Evolutionary conservation across 306 rosid species (phyloP), one percentile per base, ranked within the genome.

Genomic region (Pyrus betulifolia): DNA sequence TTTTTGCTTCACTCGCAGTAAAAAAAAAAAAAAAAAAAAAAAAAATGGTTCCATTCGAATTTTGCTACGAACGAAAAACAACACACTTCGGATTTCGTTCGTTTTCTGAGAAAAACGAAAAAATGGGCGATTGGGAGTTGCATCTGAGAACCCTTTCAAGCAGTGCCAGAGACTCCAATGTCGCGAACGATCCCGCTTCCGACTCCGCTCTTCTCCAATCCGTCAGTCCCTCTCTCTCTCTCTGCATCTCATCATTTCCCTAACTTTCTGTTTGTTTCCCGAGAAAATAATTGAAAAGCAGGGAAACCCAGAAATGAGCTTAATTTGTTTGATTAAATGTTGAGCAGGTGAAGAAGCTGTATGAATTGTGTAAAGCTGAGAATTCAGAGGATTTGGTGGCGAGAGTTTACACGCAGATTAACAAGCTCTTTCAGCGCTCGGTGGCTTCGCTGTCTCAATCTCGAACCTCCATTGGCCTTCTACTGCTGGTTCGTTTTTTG

Each of bases 391-490:
- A 95, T 83, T 85, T 92, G 89, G 84, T 86, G 6, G 96, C 91
- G 71, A 87, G 97, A 85, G 89, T 95, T 85, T 90, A 90, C 84
- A 92, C 98, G 0, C 91, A 82, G 68, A 78, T 95, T 52, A 92
- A 88, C 89, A 92, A 82, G 91, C 87, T 92, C 79, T 95, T 89
- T 79, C 97, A 92, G 30, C 97, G 98, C 23, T 88, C 97, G 4
- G 91, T 86, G 10, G 88, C 97, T 71, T 90, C 97, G 4, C 84
- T 89, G 31, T 79, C 97, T 58, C 96, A 90, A 82, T 90, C 91
- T 82, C 89, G 83, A 80, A 90, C 99, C 76, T 92, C 99, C 46
- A 88, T 85, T 85, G 97, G 97, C 78, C 90, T 91, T 85, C 96
- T 92, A 61, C 80, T 92, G 80, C 87, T 95, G 77, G 99, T 95